These are phyloP conservation scores for Teratosphaeria pseudoeucalypti DNA, from an alignment of 2,329 filamentous ascomycete species.

Conservation along the genomic window DNA sequence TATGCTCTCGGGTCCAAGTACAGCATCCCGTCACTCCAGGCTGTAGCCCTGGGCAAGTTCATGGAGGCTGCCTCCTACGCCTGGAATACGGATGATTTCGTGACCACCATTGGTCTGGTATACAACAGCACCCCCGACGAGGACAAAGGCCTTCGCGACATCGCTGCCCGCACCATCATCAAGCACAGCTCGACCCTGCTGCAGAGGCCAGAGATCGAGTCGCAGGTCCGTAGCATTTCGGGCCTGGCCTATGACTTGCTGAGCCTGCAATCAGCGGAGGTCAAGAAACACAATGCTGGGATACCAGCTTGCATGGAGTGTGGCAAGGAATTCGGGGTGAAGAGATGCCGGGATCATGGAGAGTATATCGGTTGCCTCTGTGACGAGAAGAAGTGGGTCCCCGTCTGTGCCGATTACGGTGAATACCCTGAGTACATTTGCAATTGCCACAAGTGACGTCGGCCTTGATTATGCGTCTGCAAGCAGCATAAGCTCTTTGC, in stretches of 20 bases:
- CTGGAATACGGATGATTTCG: slow-evolving; percentile 19
- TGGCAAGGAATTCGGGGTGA: background rate
- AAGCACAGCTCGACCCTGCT: slow-evolving; percentile 13
- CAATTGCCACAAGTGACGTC: background rate
- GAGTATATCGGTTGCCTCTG: background rate
- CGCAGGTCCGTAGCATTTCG: slow-evolving; percentile 18
- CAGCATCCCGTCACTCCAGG: slow-evolving; percentile 15
- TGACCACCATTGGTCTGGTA: slow-evolving; percentile 18
- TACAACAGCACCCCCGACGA: slow-evolving; percentile 18
- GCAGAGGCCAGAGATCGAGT: slow-evolving; percentile 19
- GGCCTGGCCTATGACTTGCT: slow-evolving; percentile 21
- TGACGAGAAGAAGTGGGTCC: background rate
- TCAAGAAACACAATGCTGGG: background rate
- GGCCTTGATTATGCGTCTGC: too few relatives aligned
- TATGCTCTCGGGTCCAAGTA: slow-evolving; percentile 18
- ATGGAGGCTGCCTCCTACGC: slow-evolving; percentile 15
- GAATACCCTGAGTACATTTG: background rate
- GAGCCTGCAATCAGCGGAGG: background rate
- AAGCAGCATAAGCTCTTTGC: too few relatives aligned
- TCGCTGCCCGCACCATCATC: slow-evolving; percentile 17
- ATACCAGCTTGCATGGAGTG: background rate
- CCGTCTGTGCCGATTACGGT: background rate
- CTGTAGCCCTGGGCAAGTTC: slow-evolving; percentile 17
- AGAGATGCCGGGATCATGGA: background rate
- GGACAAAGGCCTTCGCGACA: slow-evolving; percentile 24